Percentiles rank a stretch among this genome's conserved stretches.
Conservation (phyloP, 257 asterid genomes). For the Nyctanthes arbortristis region DNA sequence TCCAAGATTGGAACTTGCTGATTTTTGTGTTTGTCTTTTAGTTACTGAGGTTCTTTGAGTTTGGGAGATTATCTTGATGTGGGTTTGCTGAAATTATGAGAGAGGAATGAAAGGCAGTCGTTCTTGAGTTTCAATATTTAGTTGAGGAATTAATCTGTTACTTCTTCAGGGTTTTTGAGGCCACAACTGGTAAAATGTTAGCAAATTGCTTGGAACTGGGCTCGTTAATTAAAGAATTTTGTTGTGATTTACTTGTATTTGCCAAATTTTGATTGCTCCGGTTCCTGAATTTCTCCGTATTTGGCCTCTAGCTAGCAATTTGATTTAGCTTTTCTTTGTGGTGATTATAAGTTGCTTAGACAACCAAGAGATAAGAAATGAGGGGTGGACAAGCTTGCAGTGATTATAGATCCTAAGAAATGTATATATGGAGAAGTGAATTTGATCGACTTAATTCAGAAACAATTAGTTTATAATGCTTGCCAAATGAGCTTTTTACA, state of each 20-base stretch:
- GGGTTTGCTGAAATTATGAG: slow-evolving; percentile 13
- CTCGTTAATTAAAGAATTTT: slow-evolving; percentile 21
- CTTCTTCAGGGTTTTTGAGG: slow-evolving; percentile 13
- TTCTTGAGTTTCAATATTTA: slow-evolving; percentile 17
- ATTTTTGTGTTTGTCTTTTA: slow-evolving; percentile 1
- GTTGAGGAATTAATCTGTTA: slow-evolving; percentile 23
- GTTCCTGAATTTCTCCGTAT: too few relatives aligned
- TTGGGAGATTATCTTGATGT: neutral
- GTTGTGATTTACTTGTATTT: slow-evolving; percentile 1
- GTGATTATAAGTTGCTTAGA: too few relatives aligned
- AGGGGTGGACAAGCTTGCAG: too few relatives aligned
- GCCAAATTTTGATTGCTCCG: slow-evolving; percentile 22
- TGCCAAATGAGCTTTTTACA: too few relatives aligned
- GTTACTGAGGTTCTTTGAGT: too few relatives aligned
- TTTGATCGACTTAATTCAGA: too few relatives aligned
- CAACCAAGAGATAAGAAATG: too few relatives aligned
- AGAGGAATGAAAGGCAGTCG: neutral
- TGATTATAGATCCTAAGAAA: too few relatives aligned
- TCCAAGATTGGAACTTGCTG: slow-evolving; percentile 8
- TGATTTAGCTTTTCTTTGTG: too few relatives aligned
- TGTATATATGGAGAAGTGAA: too few relatives aligned
- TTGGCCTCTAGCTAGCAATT: too few relatives aligned
- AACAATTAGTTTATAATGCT: too few relatives aligned
- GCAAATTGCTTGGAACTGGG: slow-evolving; percentile 6
- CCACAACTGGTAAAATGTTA: slow-evolving; percentile 16